phyloP scores from a whole-genome alignment of 163 green algal species.

The Smithsoniella earleae region DNA sequence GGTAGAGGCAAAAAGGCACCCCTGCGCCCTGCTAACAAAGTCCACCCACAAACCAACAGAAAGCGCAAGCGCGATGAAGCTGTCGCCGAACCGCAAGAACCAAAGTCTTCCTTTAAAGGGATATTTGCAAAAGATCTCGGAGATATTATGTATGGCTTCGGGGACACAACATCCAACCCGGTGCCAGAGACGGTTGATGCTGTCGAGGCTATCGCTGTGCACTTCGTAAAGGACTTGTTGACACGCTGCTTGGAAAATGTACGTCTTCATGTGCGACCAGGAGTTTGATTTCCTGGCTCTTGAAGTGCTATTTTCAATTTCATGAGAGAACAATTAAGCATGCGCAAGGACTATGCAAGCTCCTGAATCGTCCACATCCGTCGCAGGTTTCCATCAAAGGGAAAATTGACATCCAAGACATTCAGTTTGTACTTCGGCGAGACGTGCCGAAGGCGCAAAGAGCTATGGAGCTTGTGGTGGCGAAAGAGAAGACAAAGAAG shows the following conservation, averaged over 20 bases:
- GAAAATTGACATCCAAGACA: conserved; percentile 24
- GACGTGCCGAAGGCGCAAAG: conserved; percentile 20
- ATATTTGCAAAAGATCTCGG: conserved; percentile 27
- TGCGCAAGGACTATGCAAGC: background rate
- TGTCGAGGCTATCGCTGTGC: conserved; percentile 1
- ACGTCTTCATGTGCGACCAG: too few relatives aligned
- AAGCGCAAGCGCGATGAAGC: background rate
- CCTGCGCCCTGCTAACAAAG: too few relatives aligned
- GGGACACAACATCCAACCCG: conserved; percentile 4
- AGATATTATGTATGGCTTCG: conserved; percentile 24
- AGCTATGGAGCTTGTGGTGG: conserved; percentile 7
- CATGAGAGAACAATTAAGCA: background rate
- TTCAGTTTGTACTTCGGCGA: conserved; percentile 26
- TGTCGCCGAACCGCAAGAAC: background rate
- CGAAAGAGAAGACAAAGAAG: background rate
- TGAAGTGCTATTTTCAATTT: background rate
- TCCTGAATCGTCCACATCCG: background rate
- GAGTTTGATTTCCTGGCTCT: background rate
- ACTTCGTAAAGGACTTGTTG: conserved; percentile 13
- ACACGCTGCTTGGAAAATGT: conserved; percentile 20
- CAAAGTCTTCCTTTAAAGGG: conserved; percentile 18
- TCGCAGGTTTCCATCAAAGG: conserved; percentile 25
- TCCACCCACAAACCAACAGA: conserved; percentile 4
- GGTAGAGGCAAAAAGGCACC: too few relatives aligned
- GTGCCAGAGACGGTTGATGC: conserved; percentile 26